Percentiles rank a stretch among this genome's conserved stretches.
These are phyloP conservation scores for Hapsidospora chrysogenum DNA, from an alignment of 495 filamentous ascomycete species.

Conservation along the genomic window DNA sequence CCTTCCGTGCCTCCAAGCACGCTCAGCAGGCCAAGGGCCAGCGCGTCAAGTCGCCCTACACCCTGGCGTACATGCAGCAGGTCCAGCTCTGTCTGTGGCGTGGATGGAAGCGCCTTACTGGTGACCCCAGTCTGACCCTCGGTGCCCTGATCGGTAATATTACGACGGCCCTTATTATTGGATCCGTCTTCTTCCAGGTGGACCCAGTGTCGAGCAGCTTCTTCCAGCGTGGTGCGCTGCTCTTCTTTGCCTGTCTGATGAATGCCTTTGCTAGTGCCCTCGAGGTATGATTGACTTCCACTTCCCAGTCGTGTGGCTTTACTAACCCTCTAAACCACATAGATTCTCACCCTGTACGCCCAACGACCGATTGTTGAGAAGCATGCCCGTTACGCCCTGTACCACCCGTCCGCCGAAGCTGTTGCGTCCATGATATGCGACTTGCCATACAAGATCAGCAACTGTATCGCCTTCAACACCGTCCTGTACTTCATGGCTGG, in stretches of 20 bases:
- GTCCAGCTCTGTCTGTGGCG: conserved; percentile 56
- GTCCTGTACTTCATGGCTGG: conserved; percentile 80
- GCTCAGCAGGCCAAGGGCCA: conserved; percentile 47
- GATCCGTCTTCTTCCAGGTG: conserved; percentile 70
- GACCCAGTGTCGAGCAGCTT: conserved; percentile 45
- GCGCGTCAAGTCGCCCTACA: conserved; percentile 56
- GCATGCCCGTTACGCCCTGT: conserved; percentile 76
- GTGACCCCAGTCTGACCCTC: conserved; percentile 56
- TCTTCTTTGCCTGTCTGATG: conserved; percentile 80
- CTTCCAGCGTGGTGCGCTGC: conserved; percentile 60
- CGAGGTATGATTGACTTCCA: conserved; percentile 31
- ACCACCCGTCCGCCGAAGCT: conserved; percentile 79
- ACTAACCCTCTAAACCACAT: conserved; percentile 1
- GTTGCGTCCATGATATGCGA: conserved; percentile 71
- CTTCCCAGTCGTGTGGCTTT: not conserved
- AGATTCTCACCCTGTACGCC: conserved; percentile 66
- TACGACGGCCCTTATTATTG: conserved; percentile 60
- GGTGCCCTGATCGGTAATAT: conserved; percentile 56
- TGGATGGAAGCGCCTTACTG: conserved; percentile 51
- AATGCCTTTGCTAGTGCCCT: conserved; percentile 69
- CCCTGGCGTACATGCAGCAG: conserved; percentile 55
- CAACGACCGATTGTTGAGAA: conserved; percentile 91
- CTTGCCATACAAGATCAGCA: conserved; percentile 49
- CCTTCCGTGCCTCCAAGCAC: conserved; percentile 50
- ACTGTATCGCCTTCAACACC: conserved; percentile 40